Conservation (phyloP, 306 rosid species). For the Quercus alba region DNA sequence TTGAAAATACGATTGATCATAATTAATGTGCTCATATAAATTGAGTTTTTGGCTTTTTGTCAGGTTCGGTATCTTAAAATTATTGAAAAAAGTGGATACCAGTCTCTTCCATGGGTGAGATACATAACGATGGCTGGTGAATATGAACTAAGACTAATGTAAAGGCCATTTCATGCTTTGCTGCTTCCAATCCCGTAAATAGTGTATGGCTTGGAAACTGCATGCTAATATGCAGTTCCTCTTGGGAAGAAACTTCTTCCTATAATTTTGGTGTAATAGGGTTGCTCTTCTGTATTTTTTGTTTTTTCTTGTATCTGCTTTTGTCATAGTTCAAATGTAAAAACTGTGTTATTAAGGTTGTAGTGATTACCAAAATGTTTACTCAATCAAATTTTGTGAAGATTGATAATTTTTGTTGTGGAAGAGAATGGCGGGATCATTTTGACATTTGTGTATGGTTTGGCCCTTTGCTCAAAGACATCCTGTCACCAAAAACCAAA, state of each 20-base stretch:
- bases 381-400: too few relatives aligned
- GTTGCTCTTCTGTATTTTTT: background rate
- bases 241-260: background rate
- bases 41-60: conserved; percentile 15
- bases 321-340: background rate
- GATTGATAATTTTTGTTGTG: too few relatives aligned
- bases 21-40: conserved; percentile 1
- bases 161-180: conserved; percentile 24
- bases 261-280: conserved; percentile 3
- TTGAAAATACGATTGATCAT: background rate
- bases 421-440: too few relatives aligned
- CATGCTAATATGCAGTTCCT: background rate
- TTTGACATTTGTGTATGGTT: too few relatives aligned
- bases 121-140: conserved; percentile 99
- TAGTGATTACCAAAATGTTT: too few relatives aligned
- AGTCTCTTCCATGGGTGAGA: conserved; percentile 99
- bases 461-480: too few relatives aligned
- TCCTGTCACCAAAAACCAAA: too few relatives aligned
- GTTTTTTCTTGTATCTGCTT: background rate
- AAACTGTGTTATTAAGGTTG: too few relatives aligned
- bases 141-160: conserved; percentile 87
- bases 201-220: background rate
- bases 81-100: conserved; percentile 95
- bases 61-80: conserved; percentile 94
- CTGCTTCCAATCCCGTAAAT: conserved; percentile 18